Conservation (phyloP, 345 rosid species). For the Populus deltoides region DNA sequence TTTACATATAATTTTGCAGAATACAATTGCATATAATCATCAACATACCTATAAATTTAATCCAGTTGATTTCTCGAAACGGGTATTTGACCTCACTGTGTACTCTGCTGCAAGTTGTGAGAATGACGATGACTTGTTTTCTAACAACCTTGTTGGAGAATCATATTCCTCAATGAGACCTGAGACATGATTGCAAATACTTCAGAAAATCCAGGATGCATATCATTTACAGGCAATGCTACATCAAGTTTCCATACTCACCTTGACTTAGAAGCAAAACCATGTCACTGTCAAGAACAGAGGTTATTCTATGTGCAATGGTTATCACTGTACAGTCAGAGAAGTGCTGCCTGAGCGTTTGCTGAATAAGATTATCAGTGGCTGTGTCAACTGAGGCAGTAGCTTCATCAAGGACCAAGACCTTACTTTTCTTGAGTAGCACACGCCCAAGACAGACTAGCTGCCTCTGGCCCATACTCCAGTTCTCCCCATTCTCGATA, state of each 20-base stretch:
- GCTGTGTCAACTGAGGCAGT: constrained; percentile 88
- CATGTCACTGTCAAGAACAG: constrained; percentile 78
- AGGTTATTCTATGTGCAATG: constrained; percentile 81
- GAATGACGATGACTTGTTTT: constrained; percentile 66
- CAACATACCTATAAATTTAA: neutral
- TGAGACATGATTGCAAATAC: constrained; percentile 18
- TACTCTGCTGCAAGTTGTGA: constrained; percentile 76
- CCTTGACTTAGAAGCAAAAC: constrained; percentile 73
- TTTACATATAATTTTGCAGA: too few species aligned
- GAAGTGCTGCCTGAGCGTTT: constrained; percentile 60
- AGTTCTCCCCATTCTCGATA: constrained; percentile 79
- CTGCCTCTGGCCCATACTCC: constrained; percentile 97
- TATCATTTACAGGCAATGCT: neutral
- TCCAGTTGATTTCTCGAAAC: constrained; percentile 18
- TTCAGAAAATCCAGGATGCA: neutral
- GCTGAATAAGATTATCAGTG: constrained; percentile 79
- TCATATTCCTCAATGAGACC: constrained; percentile 70
- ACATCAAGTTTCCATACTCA: constrained; percentile 18
- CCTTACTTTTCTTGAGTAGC: constrained; percentile 69
- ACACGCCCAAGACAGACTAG: constrained; percentile 81
- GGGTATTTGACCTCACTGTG: constrained; percentile 53
- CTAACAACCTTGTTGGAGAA: constrained; percentile 54
- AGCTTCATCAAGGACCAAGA: constrained; percentile 87
- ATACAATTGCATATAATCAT: too few species aligned
- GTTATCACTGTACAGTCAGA: constrained; percentile 67